Percentiles rank a stretch among this genome's conserved stretches.
phyloP scores from a whole-genome alignment of 2,329 filamentous ascomycete genomes.

The Apiospora koreana region DNA sequence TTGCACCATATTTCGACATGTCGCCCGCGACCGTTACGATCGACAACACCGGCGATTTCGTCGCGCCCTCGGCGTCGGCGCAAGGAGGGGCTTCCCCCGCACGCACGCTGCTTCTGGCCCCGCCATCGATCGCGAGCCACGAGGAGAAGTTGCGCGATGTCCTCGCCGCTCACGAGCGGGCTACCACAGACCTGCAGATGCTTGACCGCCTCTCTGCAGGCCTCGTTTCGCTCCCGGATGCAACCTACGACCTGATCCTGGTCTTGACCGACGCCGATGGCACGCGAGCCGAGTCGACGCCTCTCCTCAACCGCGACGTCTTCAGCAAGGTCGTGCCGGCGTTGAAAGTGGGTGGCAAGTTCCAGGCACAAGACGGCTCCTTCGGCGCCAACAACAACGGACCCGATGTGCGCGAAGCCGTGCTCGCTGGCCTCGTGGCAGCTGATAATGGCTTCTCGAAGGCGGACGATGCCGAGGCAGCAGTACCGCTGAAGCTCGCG shows the following conservation, averaged over 20 bases:
- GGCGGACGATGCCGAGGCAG: conserved; percentile 60
- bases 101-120: conserved; percentile 82
- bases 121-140: conserved; percentile 85
- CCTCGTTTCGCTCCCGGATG: conserved; percentile 72
- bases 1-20: conserved; percentile 36
- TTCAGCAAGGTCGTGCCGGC: conserved; percentile 70
- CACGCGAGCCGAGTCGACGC: conserved; percentile 62
- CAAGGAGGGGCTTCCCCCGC: conserved; percentile 23
- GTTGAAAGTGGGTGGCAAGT: conserved; percentile 67
- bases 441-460: conserved; percentile 70
- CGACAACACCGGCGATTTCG: conserved; percentile 27
- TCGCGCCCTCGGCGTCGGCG: conserved; percentile 20
- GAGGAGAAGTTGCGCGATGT: conserved; percentile 74
- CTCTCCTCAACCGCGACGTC: conserved; percentile 66
- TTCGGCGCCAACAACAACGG: conserved; percentile 45
- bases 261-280: conserved; percentile 79
- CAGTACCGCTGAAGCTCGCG: conserved; percentile 59
- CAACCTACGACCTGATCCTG: conserved; percentile 82
- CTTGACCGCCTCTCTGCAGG: conserved; percentile 87
- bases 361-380: conserved; percentile 69
- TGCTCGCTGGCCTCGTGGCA: conserved; percentile 77
- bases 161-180: conserved; percentile 72
- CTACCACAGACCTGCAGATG: conserved; percentile 90
- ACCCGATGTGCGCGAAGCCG: conserved; percentile 71
- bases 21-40: conserved; percentile 51